Evolutionary conservation across 495 filamentous ascomycete genomes (phyloP), one percentile per base, ranked within the genome.

Genomic region (Platismatia glauca): DNA sequence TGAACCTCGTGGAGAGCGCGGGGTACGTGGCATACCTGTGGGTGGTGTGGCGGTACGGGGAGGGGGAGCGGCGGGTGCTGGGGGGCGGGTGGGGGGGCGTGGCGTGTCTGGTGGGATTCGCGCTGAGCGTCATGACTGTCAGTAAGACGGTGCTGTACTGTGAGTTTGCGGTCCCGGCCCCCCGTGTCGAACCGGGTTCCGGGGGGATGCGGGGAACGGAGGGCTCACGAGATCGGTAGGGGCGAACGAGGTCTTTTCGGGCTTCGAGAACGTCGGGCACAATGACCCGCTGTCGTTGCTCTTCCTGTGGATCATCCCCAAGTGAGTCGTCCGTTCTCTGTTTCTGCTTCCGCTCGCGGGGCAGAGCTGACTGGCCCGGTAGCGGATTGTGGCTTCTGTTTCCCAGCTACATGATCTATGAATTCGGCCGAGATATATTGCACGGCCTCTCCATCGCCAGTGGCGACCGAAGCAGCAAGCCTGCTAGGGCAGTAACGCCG

Each of bases 111-210:
- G 66, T 89, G 29, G 89, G 80, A 7, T 93, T 87, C 65, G 78
- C 79, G 37, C 81, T 85, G 2, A 84, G 84, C 8, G 77, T 91
- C 5, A 88, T 94, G 87, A 96, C 93, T 3, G 68, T 94, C 1
- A 87, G 85, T 74, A 96, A 96, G 83, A 96, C 92, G 20, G 68
- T 89, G 60, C 74, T 97, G 20, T 97, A 96, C 69, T 87, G 91
- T 91, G 69, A 79, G 86, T 79, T 60, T n/a, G n/a, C n/a, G n/a
- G n/a, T n/a, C n/a, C n/a, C n/a, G n/a, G n/a, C n/a, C n/a, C n/a
- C n/a, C n/a, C n/a, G n/a, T 65, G 55, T 57, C 8, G 27, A 37
- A 35, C 15, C 12, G 20, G 29, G 9, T 46, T 35, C 34, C 34
- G 34, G 34, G 34, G 4, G 9, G 34, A 9, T 35, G 4, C 34